phyloP scores from a whole-genome alignment of 2,329 filamentous ascomycete species.

The Coleophoma crateriformis region DNA sequence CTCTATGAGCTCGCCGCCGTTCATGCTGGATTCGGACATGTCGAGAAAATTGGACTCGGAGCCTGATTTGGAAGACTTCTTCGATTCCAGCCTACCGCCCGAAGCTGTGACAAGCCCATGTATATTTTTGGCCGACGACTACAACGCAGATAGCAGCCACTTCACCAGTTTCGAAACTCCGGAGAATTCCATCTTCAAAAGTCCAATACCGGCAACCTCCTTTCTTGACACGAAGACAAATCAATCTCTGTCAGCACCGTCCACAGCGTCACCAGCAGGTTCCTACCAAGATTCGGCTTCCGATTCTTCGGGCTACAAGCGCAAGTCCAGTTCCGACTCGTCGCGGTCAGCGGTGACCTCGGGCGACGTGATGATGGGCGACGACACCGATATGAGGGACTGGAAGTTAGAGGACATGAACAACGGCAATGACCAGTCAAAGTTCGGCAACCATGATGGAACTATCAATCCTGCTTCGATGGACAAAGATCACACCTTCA shows the following conservation, averaged over 20 bases:
- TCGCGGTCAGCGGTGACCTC: conserved; percentile 36
- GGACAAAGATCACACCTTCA: conserved; percentile 29
- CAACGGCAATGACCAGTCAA: conserved; percentile 30
- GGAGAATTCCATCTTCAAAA: conserved; percentile 17
- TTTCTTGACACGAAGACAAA: conserved; percentile 15
- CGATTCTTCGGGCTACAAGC: conserved; percentile 45
- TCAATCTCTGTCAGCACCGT: conserved; percentile 19
- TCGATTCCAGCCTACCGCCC: conserved; percentile 26
- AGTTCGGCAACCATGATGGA: conserved; percentile 30
- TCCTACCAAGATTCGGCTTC: conserved; percentile 45
- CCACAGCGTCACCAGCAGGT: conserved; percentile 27
- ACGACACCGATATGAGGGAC: conserved; percentile 33
- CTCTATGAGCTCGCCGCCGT: conserved; percentile 22
- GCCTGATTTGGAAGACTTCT: conserved; percentile 29
- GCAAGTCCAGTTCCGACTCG: conserved; percentile 39
- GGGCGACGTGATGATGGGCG: conserved; percentile 38
- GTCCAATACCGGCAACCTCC: conserved; percentile 11
- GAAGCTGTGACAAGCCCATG: conserved; percentile 24
- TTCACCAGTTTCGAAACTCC: conserved; percentile 22
- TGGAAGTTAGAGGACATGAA: conserved; percentile 36
- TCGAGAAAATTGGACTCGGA: conserved; percentile 24
- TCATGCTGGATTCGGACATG: conserved; percentile 29
- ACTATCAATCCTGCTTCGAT: conserved; percentile 31
- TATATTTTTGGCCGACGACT: conserved; percentile 23
- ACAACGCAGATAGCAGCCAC: conserved; percentile 16